A percentile compares a stretch with the other conserved stretches of the same genome.
Evolutionary conservation across 2,329 filamentous ascomycete species (phyloP).

Genomic region (Alternaria sp.): DNA sequence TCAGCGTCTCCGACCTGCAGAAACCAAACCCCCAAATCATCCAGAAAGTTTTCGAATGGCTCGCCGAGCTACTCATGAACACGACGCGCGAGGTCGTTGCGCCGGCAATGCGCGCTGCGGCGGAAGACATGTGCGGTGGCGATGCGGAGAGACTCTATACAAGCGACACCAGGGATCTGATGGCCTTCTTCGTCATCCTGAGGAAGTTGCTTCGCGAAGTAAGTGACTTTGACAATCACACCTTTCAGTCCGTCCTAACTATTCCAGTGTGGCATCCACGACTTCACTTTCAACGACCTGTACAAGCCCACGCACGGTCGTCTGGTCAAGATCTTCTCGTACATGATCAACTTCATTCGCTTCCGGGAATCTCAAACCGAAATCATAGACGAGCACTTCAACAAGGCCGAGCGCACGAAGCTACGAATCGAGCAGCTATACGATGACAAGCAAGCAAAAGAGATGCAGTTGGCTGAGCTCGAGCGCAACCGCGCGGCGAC

Average conservation of each 20-base stretch:
- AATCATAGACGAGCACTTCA: slow-evolving; percentile 92
- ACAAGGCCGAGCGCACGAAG: slow-evolving; percentile 86
- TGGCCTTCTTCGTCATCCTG: slow-evolving; percentile 92
- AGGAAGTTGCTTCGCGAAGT: slow-evolving; percentile 76
- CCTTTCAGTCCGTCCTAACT: slow-evolving; percentile 12
- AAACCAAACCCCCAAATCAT: slow-evolving; percentile 95
- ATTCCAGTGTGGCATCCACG: slow-evolving; percentile 79
- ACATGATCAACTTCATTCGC: slow-evolving; percentile 97
- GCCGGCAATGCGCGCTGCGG: slow-evolving; percentile 91
- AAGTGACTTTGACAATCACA: slow-evolving; percentile 7
- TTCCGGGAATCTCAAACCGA: slow-evolving; percentile 92
- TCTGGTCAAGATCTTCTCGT: slow-evolving; percentile 93
- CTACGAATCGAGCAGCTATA: slow-evolving; percentile 85
- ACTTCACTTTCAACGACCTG: slow-evolving; percentile 92
- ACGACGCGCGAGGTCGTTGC: slow-evolving; percentile 91
- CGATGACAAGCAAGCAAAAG: slow-evolving; percentile 84
- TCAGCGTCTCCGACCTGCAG: slow-evolving; percentile 83
- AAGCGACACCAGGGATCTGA: slow-evolving; percentile 86
- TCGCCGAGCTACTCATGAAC: slow-evolving; percentile 92
- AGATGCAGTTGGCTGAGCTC: slow-evolving; percentile 80
- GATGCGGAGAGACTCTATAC: slow-evolving; percentile 79
- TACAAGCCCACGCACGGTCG: slow-evolving; percentile 90
- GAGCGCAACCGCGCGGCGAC: slow-evolving; percentile 78
- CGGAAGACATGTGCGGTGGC: slow-evolving; percentile 84
- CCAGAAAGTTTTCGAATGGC: slow-evolving; percentile 98